Conservation (phyloP, 2,329 filamentous ascomycete genomes). For the Arthrobotrys musiformis region DNA sequence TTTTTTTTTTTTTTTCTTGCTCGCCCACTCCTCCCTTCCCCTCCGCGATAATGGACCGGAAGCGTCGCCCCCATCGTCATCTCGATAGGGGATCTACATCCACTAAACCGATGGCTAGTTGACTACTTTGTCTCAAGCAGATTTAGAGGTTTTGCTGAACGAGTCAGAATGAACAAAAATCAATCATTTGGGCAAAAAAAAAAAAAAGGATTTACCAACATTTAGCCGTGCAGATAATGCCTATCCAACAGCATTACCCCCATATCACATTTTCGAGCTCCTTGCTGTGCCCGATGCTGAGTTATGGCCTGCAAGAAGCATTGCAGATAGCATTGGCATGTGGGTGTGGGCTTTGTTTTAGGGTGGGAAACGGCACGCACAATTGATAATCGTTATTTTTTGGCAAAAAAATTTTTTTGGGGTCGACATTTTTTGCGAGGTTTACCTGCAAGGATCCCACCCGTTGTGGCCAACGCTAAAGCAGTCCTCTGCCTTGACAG, state of each 20-base stretch:
- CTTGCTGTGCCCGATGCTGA: conserved; percentile 21
- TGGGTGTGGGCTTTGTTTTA: conserved; percentile 49
- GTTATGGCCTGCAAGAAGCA: conserved; percentile 21
- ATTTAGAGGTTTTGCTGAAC: conserved; percentile 13
- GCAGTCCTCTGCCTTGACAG: conserved; percentile 52
- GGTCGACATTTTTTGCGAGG: conserved; percentile 48
- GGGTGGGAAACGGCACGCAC: conserved; percentile 49
- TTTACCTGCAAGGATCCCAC: conserved; percentile 51
- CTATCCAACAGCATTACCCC: conserved; percentile 23
- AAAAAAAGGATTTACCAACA: conserved; percentile 29
- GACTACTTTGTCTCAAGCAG: conserved; percentile 37
- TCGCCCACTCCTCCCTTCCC: conserved; percentile 24
- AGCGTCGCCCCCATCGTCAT: conserved; percentile 31
- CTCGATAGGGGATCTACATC: conserved; percentile 49
- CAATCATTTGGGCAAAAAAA: conserved; percentile 18
- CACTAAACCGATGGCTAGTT: conserved; percentile 39
- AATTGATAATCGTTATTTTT: conserved; percentile 44
- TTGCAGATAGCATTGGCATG: conserved; percentile 18
- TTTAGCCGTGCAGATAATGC: conserved; percentile 37
- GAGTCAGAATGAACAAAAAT: conserved; percentile 12
- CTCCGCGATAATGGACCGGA: conserved; percentile 55
- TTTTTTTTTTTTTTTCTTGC: conserved; percentile 14
- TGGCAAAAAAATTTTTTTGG: conserved; percentile 37
- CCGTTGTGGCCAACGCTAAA: conserved; percentile 56
- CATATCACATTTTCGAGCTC: conserved; percentile 18